Evolutionary conservation across 495 filamentous ascomycete genomes (phyloP).

Genomic region (Penicillium pulvis): DNA sequence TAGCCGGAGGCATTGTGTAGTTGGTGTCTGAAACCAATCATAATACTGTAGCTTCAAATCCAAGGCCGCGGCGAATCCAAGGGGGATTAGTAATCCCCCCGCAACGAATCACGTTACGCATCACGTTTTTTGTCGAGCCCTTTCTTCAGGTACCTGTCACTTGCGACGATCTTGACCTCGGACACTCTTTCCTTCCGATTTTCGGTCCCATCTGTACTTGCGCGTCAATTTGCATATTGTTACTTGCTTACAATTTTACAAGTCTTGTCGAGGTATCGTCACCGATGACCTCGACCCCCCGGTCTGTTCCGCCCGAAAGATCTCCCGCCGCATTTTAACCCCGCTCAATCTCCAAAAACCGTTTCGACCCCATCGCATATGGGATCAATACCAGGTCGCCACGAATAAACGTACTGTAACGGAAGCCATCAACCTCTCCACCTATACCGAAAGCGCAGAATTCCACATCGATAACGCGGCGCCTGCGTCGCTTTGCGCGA

Average conservation of each 20-base stretch:
- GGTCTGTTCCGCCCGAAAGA: slow-evolving; percentile 16
- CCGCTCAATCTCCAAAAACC: slow-evolving; percentile 3
- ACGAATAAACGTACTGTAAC: too few relatives aligned
- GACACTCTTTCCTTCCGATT: not conserved
- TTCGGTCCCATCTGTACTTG: not conserved
- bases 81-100: slow-evolving; percentile 14
- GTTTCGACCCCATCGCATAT: not conserved
- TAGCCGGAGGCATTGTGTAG: slow-evolving; percentile 37
- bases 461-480: not conserved
- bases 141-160: not conserved
- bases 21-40: not conserved
- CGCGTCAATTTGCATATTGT: not conserved
- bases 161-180: not conserved
- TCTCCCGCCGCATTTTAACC: slow-evolving; percentile 2
- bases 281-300: slow-evolving; percentile 6
- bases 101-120: not conserved
- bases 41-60: slow-evolving; percentile 1
- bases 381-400: not conserved
- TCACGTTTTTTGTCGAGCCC: not conserved
- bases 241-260: not conserved
- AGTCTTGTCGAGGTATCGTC: slow-evolving; percentile 5
- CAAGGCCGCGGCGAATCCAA: not conserved
- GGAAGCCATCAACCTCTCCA: not conserved
- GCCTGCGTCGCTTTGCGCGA: not conserved
- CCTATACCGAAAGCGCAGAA: not conserved